phyloP scores from a whole-genome alignment of 2,329 filamentous ascomycete genomes.

The Trichoderma atrobrunneum region DNA sequence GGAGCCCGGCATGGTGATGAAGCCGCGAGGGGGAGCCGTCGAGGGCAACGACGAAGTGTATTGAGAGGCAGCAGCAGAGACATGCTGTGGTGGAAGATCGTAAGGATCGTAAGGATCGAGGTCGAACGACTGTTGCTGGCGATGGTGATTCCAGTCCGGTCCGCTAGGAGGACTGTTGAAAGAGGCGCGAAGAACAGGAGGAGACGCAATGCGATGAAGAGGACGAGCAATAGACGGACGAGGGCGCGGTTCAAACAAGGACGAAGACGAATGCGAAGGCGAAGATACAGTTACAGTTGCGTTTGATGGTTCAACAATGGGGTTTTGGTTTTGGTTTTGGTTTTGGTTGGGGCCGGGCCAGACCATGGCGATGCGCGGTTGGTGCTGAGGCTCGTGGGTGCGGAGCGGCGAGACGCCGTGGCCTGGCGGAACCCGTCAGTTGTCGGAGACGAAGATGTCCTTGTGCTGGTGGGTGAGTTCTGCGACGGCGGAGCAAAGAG shows the following conservation, averaged over 20 bases:
- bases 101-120: neutral
- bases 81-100: neutral
- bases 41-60: neutral
- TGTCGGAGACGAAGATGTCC: conserved; percentile 69
- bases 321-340: conserved; percentile 8
- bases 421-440: conserved; percentile 35
- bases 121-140: conserved; percentile 6
- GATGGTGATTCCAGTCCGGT: conserved; percentile 3
- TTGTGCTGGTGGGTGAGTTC: conserved; percentile 81
- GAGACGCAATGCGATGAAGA: neutral
- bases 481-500: conserved; percentile 73
- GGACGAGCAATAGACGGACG: conserved; percentile 4
- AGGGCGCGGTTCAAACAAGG: neutral
- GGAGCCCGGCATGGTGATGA: neutral
- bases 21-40: neutral
- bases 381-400: conserved; percentile 22
- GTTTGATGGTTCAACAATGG: neutral
- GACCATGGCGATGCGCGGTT: conserved; percentile 39
- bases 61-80: neutral
- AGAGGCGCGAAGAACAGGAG: neutral
- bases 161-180: neutral
- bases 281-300: neutral
- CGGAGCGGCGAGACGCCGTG: conserved; percentile 25
- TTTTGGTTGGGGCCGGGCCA: conserved; percentile 31
- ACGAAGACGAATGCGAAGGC: neutral